Evolutionary conservation across 139 green algal species (phyloP).

Genomic region (Haematococcus sp.): DNA sequence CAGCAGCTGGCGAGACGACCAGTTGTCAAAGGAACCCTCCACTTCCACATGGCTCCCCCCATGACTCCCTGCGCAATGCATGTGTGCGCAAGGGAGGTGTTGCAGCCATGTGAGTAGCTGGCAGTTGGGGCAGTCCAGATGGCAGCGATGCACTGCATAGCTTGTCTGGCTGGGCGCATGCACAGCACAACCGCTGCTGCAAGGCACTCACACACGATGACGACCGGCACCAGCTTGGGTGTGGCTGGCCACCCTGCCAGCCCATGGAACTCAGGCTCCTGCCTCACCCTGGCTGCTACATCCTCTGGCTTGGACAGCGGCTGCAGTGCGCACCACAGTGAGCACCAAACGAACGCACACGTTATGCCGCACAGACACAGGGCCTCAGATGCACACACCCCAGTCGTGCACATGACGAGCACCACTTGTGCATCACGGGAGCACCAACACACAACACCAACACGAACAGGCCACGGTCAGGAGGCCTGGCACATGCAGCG

Average conservation of each 20-base stretch:
- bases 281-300: not conserved
- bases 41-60: slow-evolving; percentile 88
- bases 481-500: too few relatives aligned
- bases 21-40: slow-evolving; percentile 97
- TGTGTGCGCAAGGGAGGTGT: not conserved
- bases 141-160: too few relatives aligned
- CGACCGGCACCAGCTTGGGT: slow-evolving; percentile 81
- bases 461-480: too few relatives aligned
- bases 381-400: too few relatives aligned
- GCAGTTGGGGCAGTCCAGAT: too few relatives aligned
- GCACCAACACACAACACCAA: too few relatives aligned
- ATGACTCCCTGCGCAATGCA: slow-evolving; percentile 66
- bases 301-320: slow-evolving; percentile 43
- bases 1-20: slow-evolving; percentile 79
- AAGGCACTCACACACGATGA: slow-evolving; percentile 76
- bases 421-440: too few relatives aligned
- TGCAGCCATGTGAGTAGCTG: too few relatives aligned
- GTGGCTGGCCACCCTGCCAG: slow-evolving; percentile 70
- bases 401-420: too few relatives aligned
- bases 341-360: slow-evolving; percentile 8
- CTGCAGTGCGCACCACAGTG: slow-evolving; percentile 36
- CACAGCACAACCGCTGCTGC: not conserved
- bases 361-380: too few relatives aligned
- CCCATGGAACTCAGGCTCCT: slow-evolving; percentile 66
- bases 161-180: not conserved